Evolutionary conservation across 352 stramenopile genomes (phyloP), one percentile per base, ranked within the genome.

Genomic region (Phytophthora pistaciae): DNA sequence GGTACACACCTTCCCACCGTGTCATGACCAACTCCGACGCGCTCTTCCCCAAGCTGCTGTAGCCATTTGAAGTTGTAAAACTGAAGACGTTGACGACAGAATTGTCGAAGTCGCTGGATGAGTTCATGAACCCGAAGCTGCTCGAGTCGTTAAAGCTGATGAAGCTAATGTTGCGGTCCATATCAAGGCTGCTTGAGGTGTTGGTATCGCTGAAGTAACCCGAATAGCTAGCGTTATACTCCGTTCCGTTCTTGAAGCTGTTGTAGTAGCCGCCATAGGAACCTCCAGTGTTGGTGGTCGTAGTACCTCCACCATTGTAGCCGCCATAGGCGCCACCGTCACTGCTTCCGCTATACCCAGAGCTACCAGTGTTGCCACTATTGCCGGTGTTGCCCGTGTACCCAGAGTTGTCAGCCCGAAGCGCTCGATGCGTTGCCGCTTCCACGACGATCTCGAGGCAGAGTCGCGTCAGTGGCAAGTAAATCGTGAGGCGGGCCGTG

Each of bases 401-500:
- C 8, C 48, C 48, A 0, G 48, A 55, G 20, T 55, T 25, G 8
- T 31, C 48, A 0, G 8, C n/a, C 5, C 48, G 29, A 29, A 25
- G 6, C 5, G 31, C 20, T 16, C 23, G n/a, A 55, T 55, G 20
- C 6, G 48, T 55, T 33, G 10, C 23, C 3, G 48, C 48, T 31
- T 55, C 48, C 21, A 31, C 48, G 21, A 55, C 48, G 21, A 55
- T 33, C 10, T 83, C 75, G 11, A 85, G 23, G 36, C 64, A 68
- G 3, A 82, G 29, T 13, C 72, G 60, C 0, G 70, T 82, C 48
- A 84, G 23, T 25, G 79, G 79, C 31, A 86, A 40, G 42, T 86
- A 86, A 29, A 84, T 59, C 46, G 65, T 78, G 20, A 84, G 42
- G 16, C 69, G 75, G 1, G 70, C 62, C n/a, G 77, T 83, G 60